phyloP scores from a whole-genome alignment of 441 rosid genomes.

The Pelargonium cotyledonis region DNA sequence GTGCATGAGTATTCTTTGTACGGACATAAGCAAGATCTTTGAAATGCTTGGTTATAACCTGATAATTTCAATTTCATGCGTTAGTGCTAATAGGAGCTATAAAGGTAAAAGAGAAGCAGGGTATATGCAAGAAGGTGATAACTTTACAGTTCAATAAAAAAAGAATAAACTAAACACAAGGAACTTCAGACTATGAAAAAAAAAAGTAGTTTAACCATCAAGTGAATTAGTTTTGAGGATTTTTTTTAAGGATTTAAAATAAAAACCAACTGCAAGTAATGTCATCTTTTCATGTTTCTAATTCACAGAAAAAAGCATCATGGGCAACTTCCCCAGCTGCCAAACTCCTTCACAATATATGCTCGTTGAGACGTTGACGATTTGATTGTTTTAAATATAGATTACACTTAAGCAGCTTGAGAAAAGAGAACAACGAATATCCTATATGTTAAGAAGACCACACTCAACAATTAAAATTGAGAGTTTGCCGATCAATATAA shows the following conservation, averaged over 20 bases:
- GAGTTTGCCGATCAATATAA: too few relatives aligned
- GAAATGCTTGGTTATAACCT: conserved; percentile 67
- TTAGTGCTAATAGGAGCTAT: not conserved
- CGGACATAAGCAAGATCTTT: conserved; percentile 54
- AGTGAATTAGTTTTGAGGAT: not conserved
- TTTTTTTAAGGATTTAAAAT: not conserved
- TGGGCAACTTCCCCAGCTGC: not conserved
- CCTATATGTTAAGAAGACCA: not conserved
- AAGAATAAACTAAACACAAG: not conserved
- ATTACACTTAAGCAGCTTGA: too few relatives aligned
- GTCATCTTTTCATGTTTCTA: not conserved
- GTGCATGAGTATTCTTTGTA: conserved; percentile 29
- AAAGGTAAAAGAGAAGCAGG: not conserved
- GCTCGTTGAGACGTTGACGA: not conserved
- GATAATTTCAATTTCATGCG: conserved; percentile 13
- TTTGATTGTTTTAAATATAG: not conserved
- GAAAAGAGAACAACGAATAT: not conserved
- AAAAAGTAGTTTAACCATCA: not conserved
- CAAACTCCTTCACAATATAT: not conserved
- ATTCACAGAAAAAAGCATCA: not conserved
- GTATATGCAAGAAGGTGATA: not conserved
- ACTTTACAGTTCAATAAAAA: too few relatives aligned
- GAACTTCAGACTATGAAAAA: not conserved
- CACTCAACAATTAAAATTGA: too few relatives aligned
- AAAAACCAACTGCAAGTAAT: not conserved